Evolutionary conservation across 2,329 filamentous ascomycete species (phyloP), one percentile per base, ranked within the genome.

Genomic region (Aspergillus viridinutans): DNA sequence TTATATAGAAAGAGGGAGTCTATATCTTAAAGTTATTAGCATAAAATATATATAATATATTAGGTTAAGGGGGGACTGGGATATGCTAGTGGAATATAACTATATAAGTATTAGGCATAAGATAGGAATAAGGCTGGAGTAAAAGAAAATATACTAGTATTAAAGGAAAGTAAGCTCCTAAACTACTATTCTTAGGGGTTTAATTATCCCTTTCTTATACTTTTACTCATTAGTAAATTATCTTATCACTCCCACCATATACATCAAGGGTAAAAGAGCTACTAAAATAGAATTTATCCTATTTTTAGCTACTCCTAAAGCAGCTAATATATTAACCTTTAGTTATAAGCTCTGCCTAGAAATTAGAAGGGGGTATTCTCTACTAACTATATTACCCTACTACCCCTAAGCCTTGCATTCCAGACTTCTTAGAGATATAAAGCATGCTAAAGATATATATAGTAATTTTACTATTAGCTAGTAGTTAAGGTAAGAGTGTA

Each of bases 181-280:
- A 38, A 28, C 40, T 42, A 8, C 4, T n/a, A 47, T 45, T 14
- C 10, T 53, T 3, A 26, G 21, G 26, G n/a, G 51, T 45, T 53
- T n/a, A n/a, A 53, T 47, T n/a, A 29, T 28, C 35, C 38, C 51
- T 53, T 32, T 47, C 50, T 53, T 53, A 53, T 53, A 53, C 51
- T 23, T 53, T 53, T 14, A 17, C 38, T 47, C 26, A 1, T 43
- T 14, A n/a, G 26, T 21, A 29, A 53, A 47, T 53, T 21, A 4
- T 47, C 51, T 21, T 20, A 25, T 53, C 51, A 2, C 40, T 47
- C 20, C 23, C 8, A 53, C 29, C 26, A 10, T 42, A 53, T 1
- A 28, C 26, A 21, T 40, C 3, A 4, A 32, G 12, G 29, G 29
- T 3, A 32, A 32, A 32, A 14, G 29, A 32, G 10, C 29, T 3